These are phyloP conservation scores for Cutaneotrichosporon spelunceum DNA, from an alignment of 1,284 basidiomycete genomes.

Conservation along the genomic window DNA sequence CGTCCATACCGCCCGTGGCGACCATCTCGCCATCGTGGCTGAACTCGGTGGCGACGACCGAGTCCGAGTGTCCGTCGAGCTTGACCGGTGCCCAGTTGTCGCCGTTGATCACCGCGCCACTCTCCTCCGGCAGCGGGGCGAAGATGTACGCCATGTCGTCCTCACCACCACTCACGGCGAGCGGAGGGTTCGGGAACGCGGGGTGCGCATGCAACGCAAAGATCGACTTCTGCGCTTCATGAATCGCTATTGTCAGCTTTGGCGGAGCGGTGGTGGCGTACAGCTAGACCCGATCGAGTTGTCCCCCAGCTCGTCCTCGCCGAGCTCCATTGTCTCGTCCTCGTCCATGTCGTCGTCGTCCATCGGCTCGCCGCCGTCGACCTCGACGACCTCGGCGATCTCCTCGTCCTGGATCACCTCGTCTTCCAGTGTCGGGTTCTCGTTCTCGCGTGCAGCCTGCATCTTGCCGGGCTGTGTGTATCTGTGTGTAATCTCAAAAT, in stretches of 20 bases:
- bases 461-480: neutral
- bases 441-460: neutral
- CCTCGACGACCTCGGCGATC: slow-evolving; percentile 52
- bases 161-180: slow-evolving; percentile 89
- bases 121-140: slow-evolving; percentile 39
- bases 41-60: slow-evolving; percentile 76
- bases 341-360: slow-evolving; percentile 55
- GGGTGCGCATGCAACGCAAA: slow-evolving; percentile 80
- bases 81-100: slow-evolving; percentile 76
- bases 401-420: slow-evolving; percentile 47
- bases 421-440: slow-evolving; percentile 34
- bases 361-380: slow-evolving; percentile 57
- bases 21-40: slow-evolving; percentile 85
- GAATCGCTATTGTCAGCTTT: slow-evolving; percentile 40
- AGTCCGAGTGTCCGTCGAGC: slow-evolving; percentile 88
- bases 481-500: slow-evolving; percentile 8
- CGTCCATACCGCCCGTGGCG: slow-evolving; percentile 96
- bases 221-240: slow-evolving; percentile 59
- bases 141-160: slow-evolving; percentile 95
- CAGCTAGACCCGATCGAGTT: slow-evolving; percentile 29
- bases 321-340: slow-evolving; percentile 29
- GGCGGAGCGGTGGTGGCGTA: slow-evolving; percentile 12
- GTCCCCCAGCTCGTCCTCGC: slow-evolving; percentile 31
- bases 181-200: slow-evolving; percentile 65
- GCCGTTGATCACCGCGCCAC: slow-evolving; percentile 38